Conservation (phyloP, 768 basidiomycete species). For the Mycena vitilis region DNA sequence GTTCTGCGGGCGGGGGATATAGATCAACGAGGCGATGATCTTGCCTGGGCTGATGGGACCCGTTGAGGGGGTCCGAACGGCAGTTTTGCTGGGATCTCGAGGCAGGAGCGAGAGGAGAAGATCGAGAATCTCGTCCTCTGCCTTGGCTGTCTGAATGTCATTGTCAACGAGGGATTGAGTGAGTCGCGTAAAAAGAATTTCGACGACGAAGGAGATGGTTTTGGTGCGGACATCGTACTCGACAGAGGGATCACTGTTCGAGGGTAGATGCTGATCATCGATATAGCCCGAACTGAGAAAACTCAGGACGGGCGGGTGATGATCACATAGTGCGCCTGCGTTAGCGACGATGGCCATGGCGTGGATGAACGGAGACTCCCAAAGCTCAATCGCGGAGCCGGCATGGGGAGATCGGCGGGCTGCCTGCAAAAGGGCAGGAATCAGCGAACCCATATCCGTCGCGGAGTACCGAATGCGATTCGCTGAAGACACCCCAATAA, state of each 20-base stretch:
- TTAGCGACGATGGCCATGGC: constrained; percentile 30
- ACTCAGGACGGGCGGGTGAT: constrained; percentile 9
- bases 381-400: constrained; percentile 5
- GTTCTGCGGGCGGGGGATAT: constrained; percentile 20
- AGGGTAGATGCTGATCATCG: constrained; percentile 25
- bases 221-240: constrained; percentile 26
- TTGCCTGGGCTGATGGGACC: constrained; percentile 13
- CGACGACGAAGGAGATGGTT: constrained; percentile 25
- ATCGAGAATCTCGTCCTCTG: constrained; percentile 16
- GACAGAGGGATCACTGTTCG: constrained; percentile 22
- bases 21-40: constrained; percentile 19
- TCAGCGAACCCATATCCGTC: constrained; percentile 20
- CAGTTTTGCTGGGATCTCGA: background rate
- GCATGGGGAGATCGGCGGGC: constrained; percentile 1
- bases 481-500: background rate
- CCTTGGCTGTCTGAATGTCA: background rate
- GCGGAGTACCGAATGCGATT: constrained; percentile 27
- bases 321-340: constrained; percentile 14
- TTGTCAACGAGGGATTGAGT: background rate
- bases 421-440: constrained; percentile 29
- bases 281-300: constrained; percentile 33
- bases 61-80: background rate
- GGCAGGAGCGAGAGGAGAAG: background rate
- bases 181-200: constrained; percentile 25
- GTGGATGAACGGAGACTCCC: constrained; percentile 20